Percentiles rank a stretch among this genome's conserved stretches.
Conservation (phyloP, 768 basidiomycete species). For the Kwoniella mangroviensis region DNA sequence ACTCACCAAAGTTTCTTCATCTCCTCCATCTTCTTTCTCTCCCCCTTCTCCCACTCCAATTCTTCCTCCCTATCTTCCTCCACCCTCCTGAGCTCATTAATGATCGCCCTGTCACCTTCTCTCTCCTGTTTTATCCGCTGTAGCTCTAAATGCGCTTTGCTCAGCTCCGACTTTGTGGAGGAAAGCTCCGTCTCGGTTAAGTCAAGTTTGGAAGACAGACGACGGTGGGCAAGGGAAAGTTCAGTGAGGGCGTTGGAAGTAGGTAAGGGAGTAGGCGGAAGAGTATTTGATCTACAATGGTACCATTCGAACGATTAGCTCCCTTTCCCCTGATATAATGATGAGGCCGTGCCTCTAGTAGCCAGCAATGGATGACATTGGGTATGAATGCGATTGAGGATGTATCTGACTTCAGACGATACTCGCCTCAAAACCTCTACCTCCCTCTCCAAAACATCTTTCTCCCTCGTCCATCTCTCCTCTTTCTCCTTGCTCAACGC, state of each 20-base stretch:
- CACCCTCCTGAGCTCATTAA: slow-evolving; percentile 42
- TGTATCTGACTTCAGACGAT: no score
- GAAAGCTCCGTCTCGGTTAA: slow-evolving; percentile 43
- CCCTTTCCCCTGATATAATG: no score
- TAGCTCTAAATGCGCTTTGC: slow-evolving; percentile 38
- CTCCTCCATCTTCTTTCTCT: slow-evolving; percentile 48
- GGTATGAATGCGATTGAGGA: no score
- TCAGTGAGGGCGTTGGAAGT: slow-evolving; percentile 51
- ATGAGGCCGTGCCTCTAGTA: no score
- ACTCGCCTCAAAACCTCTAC: slow-evolving; percentile 42
- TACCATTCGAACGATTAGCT: no score
- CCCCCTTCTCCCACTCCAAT: slow-evolving; percentile 49
- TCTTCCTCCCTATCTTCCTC: slow-evolving; percentile 51
- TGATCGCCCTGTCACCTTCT: slow-evolving; percentile 39
- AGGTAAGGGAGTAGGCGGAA: slow-evolving; percentile 24
- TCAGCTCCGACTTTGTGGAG: slow-evolving; percentile 30
- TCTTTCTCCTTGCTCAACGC: slow-evolving; percentile 32
- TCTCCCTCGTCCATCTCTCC: slow-evolving; percentile 9
- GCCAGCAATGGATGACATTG: no score
- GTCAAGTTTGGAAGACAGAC: slow-evolving; percentile 54
- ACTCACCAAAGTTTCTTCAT: slow-evolving; percentile 53
- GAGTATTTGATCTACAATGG: not conserved
- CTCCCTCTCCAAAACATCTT: slow-evolving; percentile 17
- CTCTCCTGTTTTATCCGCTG: slow-evolving; percentile 38
- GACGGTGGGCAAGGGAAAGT: slow-evolving; percentile 56